phyloP scores from a whole-genome alignment of 1,284 basidiomycete genomes.

The Xerocomus minutiporus region DNA sequence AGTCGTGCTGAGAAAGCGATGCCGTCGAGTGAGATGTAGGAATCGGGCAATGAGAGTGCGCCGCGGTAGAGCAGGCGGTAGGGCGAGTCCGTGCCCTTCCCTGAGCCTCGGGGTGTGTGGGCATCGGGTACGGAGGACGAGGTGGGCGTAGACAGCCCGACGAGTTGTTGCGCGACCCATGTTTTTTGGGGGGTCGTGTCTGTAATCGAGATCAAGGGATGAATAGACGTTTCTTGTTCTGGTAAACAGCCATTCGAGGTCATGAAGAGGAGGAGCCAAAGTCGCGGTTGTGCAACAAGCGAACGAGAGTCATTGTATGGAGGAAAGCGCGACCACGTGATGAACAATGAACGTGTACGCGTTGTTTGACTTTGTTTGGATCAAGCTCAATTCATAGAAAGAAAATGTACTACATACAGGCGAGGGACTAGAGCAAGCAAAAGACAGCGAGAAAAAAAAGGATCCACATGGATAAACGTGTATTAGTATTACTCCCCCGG shows the following conservation, averaged over 20 bases:
- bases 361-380: conserved; percentile 18
- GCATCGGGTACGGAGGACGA: neutral
- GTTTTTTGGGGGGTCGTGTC: conserved; percentile 23
- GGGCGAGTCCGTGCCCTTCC: neutral
- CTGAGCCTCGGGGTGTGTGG: conserved; percentile 1
- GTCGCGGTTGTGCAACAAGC: no score
- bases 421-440: conserved; percentile 6
- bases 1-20: conserved; percentile 55
- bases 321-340: conserved; percentile 15
- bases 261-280: neutral
- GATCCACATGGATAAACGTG: conserved; percentile 7
- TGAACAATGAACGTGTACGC: conserved; percentile 4
- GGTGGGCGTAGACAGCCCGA: neutral
- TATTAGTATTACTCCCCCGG: conserved; percentile 21
- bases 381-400: neutral
- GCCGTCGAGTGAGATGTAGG: conserved; percentile 65
- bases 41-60: conserved; percentile 69
- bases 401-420: conserved; percentile 4
- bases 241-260: neutral
- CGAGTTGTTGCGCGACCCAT: neutral
- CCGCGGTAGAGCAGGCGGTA: conserved; percentile 69
- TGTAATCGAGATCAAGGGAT: conserved; percentile 13
- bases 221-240: no score
- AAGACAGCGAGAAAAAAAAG: conserved; percentile 1
- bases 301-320: neutral